Evolutionary conservation across 768 basidiomycete genomes (phyloP).

Genomic region (Pholiota molesta): DNA sequence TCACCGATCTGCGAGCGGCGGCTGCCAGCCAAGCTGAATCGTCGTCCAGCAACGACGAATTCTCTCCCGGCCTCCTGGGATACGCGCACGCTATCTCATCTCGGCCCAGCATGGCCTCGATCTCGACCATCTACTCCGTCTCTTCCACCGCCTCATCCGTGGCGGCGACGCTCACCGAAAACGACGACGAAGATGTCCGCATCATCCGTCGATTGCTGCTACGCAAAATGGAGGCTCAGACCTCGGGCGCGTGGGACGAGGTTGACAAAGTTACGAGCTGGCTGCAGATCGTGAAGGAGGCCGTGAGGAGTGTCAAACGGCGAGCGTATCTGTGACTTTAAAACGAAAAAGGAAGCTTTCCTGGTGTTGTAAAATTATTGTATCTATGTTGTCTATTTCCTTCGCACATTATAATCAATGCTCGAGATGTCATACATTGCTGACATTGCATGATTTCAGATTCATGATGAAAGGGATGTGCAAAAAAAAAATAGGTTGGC

Average conservation of each 20-base stretch:
- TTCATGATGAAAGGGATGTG: not conserved
- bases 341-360: conserved; percentile 11
- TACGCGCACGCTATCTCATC: conserved; percentile 34
- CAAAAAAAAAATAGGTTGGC: not conserved
- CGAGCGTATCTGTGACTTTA: conserved; percentile 42
- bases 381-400: conserved; percentile 15
- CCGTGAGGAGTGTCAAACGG: conserved; percentile 58
- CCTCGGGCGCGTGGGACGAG: conserved; percentile 60
- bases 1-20: conserved; percentile 43
- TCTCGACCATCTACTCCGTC: conserved; percentile 43
- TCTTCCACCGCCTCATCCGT: conserved; percentile 50
- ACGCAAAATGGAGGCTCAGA: conserved; percentile 64
- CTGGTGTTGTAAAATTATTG: conserved; percentile 8
- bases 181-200: conserved; percentile 67
- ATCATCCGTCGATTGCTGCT: conserved; percentile 64
- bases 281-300: conserved; percentile 67
- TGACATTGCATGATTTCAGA: not conserved
- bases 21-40: conserved; percentile 18
- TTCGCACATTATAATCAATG: not conserved
- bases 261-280: conserved; percentile 61
- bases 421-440: not conserved
- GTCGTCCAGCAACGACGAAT: conserved; percentile 19
- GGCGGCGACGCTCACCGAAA: conserved; percentile 50
- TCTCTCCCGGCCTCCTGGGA: conserved; percentile 33
- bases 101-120: conserved; percentile 44